Evolutionary conservation across 176 grass and related monocot genomes (phyloP).

Genomic region (Guadua angustifolia): DNA sequence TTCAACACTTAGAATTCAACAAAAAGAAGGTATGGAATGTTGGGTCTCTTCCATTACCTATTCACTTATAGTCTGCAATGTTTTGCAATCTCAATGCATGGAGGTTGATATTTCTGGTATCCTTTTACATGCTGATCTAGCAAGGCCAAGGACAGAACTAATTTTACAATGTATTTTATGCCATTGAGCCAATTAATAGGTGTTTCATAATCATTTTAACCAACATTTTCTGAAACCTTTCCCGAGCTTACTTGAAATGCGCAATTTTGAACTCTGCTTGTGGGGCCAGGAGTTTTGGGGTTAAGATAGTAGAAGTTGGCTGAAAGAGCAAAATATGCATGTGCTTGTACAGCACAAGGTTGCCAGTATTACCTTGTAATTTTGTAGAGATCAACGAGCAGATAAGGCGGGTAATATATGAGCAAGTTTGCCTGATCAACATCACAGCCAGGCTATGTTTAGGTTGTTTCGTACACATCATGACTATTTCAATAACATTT

Average conservation of each 20-base stretch:
- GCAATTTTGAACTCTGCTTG: not conserved
- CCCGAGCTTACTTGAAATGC: not conserved
- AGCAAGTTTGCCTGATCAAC: not conserved
- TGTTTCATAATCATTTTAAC: not conserved
- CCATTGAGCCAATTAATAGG: not conserved
- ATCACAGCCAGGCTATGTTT: not conserved
- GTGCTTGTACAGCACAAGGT: not conserved
- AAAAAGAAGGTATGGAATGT: conserved; percentile 78
- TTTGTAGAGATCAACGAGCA: not conserved
- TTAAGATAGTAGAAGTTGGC: not conserved
- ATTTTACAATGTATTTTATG: too few relatives aligned
- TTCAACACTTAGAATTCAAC: conserved; percentile 84
- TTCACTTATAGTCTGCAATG: not conserved
- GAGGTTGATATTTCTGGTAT: too few relatives aligned
- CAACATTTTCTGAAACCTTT: conserved; percentile 11
- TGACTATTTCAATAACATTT: conserved; percentile 2
- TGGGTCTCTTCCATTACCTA: too few relatives aligned
- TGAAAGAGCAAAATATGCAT: not conserved
- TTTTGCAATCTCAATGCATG: too few relatives aligned
- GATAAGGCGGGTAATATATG: not conserved
- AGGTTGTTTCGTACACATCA: not conserved
- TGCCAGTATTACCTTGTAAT: not conserved
- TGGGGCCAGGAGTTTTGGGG: not conserved
- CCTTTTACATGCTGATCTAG: too few relatives aligned
- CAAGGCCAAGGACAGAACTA: too few relatives aligned